Base-by-base conservation (phyloP, 805 yeast genomes). In the Schwanniomyces polymorphus region DNA sequence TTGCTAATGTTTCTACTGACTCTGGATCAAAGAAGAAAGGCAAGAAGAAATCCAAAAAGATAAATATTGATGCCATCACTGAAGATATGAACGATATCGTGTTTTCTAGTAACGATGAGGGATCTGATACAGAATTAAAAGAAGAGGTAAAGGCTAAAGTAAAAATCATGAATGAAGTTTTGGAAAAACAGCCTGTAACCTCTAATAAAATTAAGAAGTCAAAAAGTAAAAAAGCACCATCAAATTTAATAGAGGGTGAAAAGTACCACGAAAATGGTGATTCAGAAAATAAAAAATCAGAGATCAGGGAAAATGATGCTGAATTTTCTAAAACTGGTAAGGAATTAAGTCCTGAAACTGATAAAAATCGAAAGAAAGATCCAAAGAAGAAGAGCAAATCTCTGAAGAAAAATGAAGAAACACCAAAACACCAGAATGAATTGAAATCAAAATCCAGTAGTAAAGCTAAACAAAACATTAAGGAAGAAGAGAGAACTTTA, bases 31-130 rank as follows among this genome's bases (percentile, higher is more conserved):
- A 37, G 14, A 37, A 21, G 18, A 18, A 26, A 37, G 18, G 21
- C 3, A 7, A 47, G 38, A 38, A 27, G 11, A 50, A 42, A 35
- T 53, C 46, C 43, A 40, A 48, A 23, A 48, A 50, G 29, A 47
- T 59, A 14, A 31, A 54, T 1, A 39, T 58, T 8, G 56, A 48
- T 27, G 71, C 65, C 41, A 58, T 67, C 28, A 64, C 65, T 12
- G 51, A 52, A 21, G 72, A 65, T 50, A 55, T 67, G 29, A 54
- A 52, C 21, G 67, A 55, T 7, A 54, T 65, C 5, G 43, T 54
- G 2, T 57, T 66, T 43, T 61, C 66, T 37, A 55, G 64, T 45
- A 67, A 61, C 40, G 56, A 53, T 14, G 71, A 65, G 10, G 52
- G 41, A 17, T 27, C 42, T n/a, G 28, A 31, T 31, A 31, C 21